These are phyloP conservation scores for Fusarium burgessii DNA, from an alignment of 2,329 filamentous ascomycete species.

Conservation along the genomic window DNA sequence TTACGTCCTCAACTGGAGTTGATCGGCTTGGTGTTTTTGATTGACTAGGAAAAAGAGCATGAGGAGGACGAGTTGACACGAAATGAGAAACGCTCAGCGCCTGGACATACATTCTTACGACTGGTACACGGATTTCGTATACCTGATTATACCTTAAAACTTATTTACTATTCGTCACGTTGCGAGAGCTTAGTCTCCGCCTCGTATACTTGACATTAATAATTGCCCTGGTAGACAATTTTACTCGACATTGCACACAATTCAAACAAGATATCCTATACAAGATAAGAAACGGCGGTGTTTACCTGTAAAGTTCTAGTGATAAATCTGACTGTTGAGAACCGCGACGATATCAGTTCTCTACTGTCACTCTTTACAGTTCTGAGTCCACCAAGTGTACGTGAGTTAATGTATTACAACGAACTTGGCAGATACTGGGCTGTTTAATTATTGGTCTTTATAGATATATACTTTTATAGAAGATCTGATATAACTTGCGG, in stretches of 20 bases:
- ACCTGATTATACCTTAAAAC: slow-evolving; percentile 39
- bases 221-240: slow-evolving; percentile 52
- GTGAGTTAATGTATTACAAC: neutral
- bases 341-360: neutral
- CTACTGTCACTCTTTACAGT: neutral
- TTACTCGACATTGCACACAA: slow-evolving; percentile 49
- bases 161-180: slow-evolving; percentile 46
- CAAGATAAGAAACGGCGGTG: neutral
- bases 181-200: slow-evolving; percentile 38
- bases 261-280: neutral
- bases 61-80: slow-evolving; percentile 32
- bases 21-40: slow-evolving; percentile 46
- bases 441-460: neutral
- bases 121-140: slow-evolving; percentile 35
- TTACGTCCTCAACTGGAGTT: slow-evolving; percentile 43
- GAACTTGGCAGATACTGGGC: neutral
- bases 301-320: neutral
- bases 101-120: slow-evolving; percentile 38
- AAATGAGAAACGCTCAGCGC: slow-evolving; percentile 41
- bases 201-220: slow-evolving; percentile 44
- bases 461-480: neutral
- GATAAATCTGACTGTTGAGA: neutral
- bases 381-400: too few species aligned
- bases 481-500: neutral
- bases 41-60: slow-evolving; percentile 29